Conservation (phyloP, 352 stramenopile genomes). For the Phytophthora lateralis region DNA sequence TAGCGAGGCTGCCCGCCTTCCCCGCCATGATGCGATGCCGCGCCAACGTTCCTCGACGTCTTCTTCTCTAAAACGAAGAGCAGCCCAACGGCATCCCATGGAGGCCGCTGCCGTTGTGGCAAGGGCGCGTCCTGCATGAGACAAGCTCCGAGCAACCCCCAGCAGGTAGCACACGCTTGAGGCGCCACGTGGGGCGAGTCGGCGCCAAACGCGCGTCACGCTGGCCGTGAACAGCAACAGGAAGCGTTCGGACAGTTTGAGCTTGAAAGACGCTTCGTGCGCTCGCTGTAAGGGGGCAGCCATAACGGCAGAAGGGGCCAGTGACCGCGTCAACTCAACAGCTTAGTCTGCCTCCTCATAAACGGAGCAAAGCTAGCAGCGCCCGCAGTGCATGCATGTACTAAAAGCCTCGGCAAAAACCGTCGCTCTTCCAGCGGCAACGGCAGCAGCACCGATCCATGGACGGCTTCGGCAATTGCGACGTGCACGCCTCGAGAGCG, state of each 20-base stretch:
- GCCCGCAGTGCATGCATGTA: not conserved
- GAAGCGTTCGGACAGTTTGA: conserved; percentile 23
- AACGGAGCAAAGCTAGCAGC: not conserved
- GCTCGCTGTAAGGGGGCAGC: conserved; percentile 3
- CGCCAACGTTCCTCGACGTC: conserved; percentile 13
- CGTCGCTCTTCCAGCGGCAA: conserved; percentile 10
- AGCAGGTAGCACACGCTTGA: conserved; percentile 11
- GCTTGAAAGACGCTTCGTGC: not conserved
- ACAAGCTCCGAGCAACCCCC: conserved; percentile 22
- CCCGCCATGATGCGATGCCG: not conserved
- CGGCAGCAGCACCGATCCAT: conserved; percentile 11
- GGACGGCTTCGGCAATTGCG: conserved; percentile 15
- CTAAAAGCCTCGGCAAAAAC: conserved; percentile 5
- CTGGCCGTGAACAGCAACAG: conserved; percentile 8
- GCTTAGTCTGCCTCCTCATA: conserved; percentile 9
- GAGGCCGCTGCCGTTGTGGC: conserved; percentile 10
- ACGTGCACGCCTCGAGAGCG: conserved; percentile 2
- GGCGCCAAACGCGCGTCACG: conserved; percentile 26
- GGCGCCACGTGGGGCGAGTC: conserved; percentile 1
- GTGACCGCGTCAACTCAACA: conserved; percentile 31
- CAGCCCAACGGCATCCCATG: conserved; percentile 18
- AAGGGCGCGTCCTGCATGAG: conserved; percentile 18
- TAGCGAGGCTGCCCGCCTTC: conserved; percentile 8
- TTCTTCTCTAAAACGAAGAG: conserved; percentile 23
- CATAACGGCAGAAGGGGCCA: conserved; percentile 27